phyloP scores from a whole-genome alignment of 2,329 filamentous ascomycete species.

The Graphiopsis chlorocephala region DNA sequence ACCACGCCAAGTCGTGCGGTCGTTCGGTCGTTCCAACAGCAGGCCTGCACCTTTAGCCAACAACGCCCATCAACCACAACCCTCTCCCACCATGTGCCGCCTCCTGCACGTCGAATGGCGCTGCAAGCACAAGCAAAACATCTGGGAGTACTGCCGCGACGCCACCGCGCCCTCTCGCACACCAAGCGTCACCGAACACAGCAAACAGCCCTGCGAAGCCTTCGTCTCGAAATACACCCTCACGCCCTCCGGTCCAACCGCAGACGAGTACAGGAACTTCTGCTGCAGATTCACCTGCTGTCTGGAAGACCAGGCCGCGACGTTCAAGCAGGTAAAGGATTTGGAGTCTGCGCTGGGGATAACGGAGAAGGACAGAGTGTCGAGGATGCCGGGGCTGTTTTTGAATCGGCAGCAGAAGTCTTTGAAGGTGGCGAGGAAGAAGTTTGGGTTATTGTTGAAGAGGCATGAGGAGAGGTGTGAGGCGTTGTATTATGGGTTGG shows the following conservation, averaged over 20 bases:
- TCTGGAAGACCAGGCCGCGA: neutral
- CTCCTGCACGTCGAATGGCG: constrained; percentile 17
- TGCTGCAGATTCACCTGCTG: constrained; percentile 15
- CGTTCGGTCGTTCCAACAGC: neutral
- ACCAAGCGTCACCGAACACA: neutral
- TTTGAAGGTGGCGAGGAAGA: constrained; percentile 12
- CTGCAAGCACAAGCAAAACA: constrained; percentile 16
- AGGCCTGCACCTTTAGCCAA: neutral
- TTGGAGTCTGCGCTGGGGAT: constrained; percentile 3
- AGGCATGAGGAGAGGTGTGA: constrained; percentile 15
- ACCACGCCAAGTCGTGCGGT: neutral
- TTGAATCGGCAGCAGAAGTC: constrained; percentile 4
- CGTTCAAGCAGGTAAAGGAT: neutral
- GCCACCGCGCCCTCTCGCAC: constrained; percentile 10
- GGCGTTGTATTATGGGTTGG: constrained; percentile 14
- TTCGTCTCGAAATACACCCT: constrained; percentile 7
- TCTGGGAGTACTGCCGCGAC: constrained; percentile 16
- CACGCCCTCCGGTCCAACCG: neutral
- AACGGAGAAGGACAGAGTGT: neutral
- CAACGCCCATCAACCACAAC: neutral
- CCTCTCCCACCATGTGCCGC: constrained; percentile 3
- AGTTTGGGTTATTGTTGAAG: neutral
- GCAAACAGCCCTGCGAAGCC: constrained; percentile 5
- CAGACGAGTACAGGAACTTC: constrained; percentile 13
- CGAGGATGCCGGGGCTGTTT: neutral